A percentile compares a stretch with the other conserved stretches of the same genome.
Conservation (phyloP, 164 flowering plant genomes). For the Saururus chinensis region DNA sequence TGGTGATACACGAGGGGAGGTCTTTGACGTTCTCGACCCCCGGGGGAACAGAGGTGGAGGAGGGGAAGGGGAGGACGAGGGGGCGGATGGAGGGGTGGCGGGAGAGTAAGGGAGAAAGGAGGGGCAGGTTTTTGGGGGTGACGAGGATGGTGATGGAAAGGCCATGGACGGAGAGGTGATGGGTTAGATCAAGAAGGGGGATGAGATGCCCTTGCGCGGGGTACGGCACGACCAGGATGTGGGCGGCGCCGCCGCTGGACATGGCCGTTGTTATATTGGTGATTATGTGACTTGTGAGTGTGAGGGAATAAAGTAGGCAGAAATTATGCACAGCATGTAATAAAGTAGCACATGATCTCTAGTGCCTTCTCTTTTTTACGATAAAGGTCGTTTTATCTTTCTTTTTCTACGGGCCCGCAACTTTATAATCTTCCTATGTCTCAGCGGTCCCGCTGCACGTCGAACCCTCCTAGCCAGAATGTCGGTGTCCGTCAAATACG, state of each 20-base stretch:
- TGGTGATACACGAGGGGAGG: conserved; percentile 25
- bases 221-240: conserved; percentile 55
- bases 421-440: too few species aligned
- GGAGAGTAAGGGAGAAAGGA: conserved; percentile 32
- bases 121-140: conserved; percentile 58
- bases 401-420: too few species aligned
- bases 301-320: too few species aligned
- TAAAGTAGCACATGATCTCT: too few species aligned
- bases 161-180: conserved; percentile 29
- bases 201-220: conserved; percentile 75
- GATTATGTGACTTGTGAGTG: too few species aligned
- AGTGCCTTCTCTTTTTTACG: too few species aligned
- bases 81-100: conserved; percentile 24
- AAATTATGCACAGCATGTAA: too few species aligned
- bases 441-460: too few species aligned
- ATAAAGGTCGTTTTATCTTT: too few species aligned
- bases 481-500: too few species aligned
- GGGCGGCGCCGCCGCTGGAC: conserved; percentile 13
- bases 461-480: too few species aligned
- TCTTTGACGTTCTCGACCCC: conserved; percentile 41
- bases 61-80: conserved; percentile 48
- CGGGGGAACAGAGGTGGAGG: conserved; percentile 35
- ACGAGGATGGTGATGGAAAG: conserved; percentile 40
- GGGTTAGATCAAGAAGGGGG: conserved; percentile 47
- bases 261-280: not conserved